Evolutionary conservation across 257 asterid genomes (phyloP).

Genomic region (Vinca minor): DNA sequence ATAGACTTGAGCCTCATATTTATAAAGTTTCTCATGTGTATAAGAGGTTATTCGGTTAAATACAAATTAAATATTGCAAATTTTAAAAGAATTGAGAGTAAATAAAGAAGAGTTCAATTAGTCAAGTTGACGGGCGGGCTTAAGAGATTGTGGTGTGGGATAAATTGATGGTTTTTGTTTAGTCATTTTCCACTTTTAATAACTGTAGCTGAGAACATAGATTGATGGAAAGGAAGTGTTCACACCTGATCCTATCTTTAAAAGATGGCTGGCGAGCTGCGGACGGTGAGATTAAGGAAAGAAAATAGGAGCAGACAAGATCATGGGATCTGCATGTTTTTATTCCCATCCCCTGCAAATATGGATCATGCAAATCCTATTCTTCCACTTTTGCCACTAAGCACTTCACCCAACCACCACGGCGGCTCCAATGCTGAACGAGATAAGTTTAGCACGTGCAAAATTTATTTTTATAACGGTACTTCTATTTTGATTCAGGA

Average conservation of each 20-base stretch:
- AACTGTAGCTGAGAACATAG: not conserved
- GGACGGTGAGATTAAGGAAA: slow-evolving; percentile 20
- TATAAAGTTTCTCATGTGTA: too few species aligned
- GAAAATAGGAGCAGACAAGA: slow-evolving; percentile 32
- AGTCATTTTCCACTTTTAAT: not conserved
- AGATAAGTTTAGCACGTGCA: too few species aligned
- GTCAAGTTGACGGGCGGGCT: too few species aligned
- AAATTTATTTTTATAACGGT: too few species aligned
- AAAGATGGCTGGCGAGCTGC: slow-evolving; percentile 5
- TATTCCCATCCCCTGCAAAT: too few species aligned
- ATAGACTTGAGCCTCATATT: too few species aligned
- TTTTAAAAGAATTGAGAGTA: too few species aligned
- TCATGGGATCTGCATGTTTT: slow-evolving; percentile 58
- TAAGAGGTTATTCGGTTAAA: too few species aligned
- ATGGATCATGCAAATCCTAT: slow-evolving; percentile 39
- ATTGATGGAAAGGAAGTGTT: not conserved
- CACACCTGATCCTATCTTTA: not conserved
- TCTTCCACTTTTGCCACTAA: not conserved
- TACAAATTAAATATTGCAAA: too few species aligned
- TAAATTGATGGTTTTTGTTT: not conserved
- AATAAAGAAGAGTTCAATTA: too few species aligned
- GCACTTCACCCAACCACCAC: not conserved
- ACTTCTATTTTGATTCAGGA: too few species aligned
- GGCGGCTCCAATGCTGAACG: too few species aligned
- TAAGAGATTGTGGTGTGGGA: not conserved